Evolutionary conservation across 257 asterid genomes (phyloP).

Genomic region (Hygrophila difformis): DNA sequence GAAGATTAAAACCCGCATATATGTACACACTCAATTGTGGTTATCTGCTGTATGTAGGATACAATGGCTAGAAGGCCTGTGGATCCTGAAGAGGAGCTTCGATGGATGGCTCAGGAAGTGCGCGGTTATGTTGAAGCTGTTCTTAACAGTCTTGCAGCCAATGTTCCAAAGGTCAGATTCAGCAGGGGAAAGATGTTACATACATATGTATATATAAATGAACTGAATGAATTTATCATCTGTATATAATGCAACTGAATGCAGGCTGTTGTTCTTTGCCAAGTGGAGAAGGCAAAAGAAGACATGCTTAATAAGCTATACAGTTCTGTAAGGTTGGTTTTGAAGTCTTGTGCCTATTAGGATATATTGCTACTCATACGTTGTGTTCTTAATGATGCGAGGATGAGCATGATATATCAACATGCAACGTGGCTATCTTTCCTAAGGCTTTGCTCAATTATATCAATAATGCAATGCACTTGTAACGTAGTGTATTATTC

Average conservation of each 20-base stretch:
- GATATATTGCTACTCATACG: background rate
- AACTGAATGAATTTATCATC: background rate
- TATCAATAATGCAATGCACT: background rate
- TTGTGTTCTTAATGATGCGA: background rate
- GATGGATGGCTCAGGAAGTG: constrained; percentile 93
- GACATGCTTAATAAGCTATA: constrained; percentile 79
- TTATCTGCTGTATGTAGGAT: constrained; percentile 30
- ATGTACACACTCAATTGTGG: constrained; percentile 6
- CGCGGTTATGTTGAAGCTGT: constrained; percentile 88
- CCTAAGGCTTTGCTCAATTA: background rate
- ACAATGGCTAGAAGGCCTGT: constrained; percentile 75
- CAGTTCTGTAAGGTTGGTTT: constrained; percentile 62
- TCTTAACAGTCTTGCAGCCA: constrained; percentile 80
- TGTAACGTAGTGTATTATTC: background rate
- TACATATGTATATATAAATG: no score
- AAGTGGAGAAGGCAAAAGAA: constrained; percentile 83
- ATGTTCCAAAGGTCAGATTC: constrained; percentile 61
- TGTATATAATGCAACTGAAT: constrained; percentile 12
- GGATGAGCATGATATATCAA: background rate
- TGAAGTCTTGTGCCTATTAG: background rate
- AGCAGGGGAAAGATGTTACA: no score
- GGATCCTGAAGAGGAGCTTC: constrained; percentile 82
- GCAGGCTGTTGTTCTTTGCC: constrained; percentile 85
- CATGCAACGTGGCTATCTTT: background rate
- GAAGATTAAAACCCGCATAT: background rate